Percentiles rank a stretch among this genome's conserved stretches.
Conservation (phyloP, 768 basidiomycete species). For the Leucosporidium yakuticum region DNA sequence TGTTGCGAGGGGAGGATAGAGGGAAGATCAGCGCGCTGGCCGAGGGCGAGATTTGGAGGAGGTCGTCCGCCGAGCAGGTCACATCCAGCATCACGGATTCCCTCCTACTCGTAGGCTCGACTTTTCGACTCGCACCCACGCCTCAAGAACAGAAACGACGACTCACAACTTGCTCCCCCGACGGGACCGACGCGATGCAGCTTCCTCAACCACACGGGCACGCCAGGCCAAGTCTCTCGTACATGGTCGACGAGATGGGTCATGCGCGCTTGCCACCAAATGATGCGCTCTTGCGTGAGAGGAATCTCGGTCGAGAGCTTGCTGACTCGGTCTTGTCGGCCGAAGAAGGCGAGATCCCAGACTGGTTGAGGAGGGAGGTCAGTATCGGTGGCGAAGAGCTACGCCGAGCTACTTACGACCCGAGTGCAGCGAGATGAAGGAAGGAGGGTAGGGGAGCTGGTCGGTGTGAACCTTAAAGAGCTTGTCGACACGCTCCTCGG, state of each 20-base stretch:
- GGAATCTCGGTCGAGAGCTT: conserved; percentile 31
- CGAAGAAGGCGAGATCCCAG: conserved; percentile 40
- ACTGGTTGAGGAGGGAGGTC: conserved; percentile 4
- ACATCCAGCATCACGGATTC: no score
- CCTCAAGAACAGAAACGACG: not conserved
- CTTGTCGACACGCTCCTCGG: conserved; percentile 37
- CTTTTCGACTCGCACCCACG: no score
- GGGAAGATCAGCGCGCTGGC: not conserved
- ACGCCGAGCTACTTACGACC: conserved; percentile 30
- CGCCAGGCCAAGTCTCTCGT: conserved; percentile 29
- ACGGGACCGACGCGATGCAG: conserved; percentile 36
- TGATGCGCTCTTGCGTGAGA: conserved; percentile 29
- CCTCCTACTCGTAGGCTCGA: no score
- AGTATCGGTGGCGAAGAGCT: not conserved
- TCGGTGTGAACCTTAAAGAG: conserved; percentile 35
- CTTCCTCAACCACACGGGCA: conserved; percentile 32
- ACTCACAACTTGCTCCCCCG: conserved; percentile 29
- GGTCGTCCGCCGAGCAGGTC: not conserved
- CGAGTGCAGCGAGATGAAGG: conserved; percentile 35
- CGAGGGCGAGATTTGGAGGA: not conserved
- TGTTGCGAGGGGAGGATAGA: not conserved
- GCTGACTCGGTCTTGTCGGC: conserved; percentile 34
- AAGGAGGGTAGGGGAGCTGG: conserved; percentile 31
- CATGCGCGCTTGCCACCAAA: conserved; percentile 37
- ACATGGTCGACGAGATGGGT: conserved; percentile 21